These are phyloP conservation scores for Gynostemma pentaphyllum DNA, from an alignment of 306 rosid species.

Conservation along the genomic window DNA sequence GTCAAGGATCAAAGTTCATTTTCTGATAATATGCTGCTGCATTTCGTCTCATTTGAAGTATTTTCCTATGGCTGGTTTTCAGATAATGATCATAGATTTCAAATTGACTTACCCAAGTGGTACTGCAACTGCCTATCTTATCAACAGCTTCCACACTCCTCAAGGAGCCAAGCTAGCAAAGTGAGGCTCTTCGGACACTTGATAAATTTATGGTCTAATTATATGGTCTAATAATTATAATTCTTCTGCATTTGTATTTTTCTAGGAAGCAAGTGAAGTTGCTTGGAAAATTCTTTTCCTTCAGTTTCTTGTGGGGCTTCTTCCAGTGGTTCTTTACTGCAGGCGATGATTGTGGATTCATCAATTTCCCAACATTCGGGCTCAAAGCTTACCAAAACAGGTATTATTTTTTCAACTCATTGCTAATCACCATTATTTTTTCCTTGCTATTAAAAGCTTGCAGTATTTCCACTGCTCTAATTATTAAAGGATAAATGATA, in stretches of 20 bases:
- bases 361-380: slow-evolving; percentile 70
- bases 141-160: slow-evolving; percentile 78
- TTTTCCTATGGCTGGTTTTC: slow-evolving; percentile 7
- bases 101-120: slow-evolving; percentile 96
- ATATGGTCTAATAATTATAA: neutral
- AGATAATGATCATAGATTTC: slow-evolving; percentile 90
- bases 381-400: slow-evolving; percentile 61
- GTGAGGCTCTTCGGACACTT: slow-evolving; percentile 20
- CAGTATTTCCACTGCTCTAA: neutral
- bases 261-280: slow-evolving; percentile 64
- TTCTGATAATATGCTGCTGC: too few relatives aligned
- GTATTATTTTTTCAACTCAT: slow-evolving; percentile 19
- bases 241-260: slow-evolving; percentile 7
- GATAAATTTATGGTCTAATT: neutral
- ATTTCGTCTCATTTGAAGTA: too few relatives aligned
- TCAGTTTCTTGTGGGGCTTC: slow-evolving; percentile 60
- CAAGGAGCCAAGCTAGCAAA: slow-evolving; percentile 86
- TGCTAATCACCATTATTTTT: neutral
- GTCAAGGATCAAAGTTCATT: too few relatives aligned
- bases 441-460: neutral
- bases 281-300: slow-evolving; percentile 52
- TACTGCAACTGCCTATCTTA: slow-evolving; percentile 92
- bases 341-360: slow-evolving; percentile 63
- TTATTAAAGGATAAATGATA: neutral
- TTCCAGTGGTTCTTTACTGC: slow-evolving; percentile 74